Percentiles rank a stretch among this genome's conserved stretches.
Evolutionary conservation across 306 rosid species (phyloP).

Genomic region (Albizia julibrissin): DNA sequence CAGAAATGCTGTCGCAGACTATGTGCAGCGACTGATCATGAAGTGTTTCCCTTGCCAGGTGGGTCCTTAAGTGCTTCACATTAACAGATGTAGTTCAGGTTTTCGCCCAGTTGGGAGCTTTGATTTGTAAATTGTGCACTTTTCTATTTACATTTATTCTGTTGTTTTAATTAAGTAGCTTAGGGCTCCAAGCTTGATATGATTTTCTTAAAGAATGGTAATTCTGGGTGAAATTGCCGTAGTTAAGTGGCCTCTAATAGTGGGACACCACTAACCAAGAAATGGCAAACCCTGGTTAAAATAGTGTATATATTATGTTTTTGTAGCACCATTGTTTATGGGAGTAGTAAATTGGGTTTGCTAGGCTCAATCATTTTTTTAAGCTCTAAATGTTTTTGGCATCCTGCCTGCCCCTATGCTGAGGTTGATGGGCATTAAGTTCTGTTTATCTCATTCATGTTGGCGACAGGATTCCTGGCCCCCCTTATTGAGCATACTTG

Average conservation of each 20-base stretch:
- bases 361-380: slow-evolving; percentile 17
- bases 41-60: slow-evolving; percentile 97
- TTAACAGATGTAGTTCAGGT: background rate
- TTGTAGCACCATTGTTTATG: slow-evolving; percentile 11
- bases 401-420: slow-evolving; percentile 5
- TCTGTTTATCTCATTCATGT: slow-evolving; percentile 22
- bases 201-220: background rate
- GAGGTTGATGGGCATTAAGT: background rate
- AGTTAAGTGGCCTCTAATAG: background rate
- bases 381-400: background rate
- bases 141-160: background rate
- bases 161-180: slow-evolving; percentile 4
- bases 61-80: slow-evolving; percentile 29
- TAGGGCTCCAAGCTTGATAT: slow-evolving; percentile 8
- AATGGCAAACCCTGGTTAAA: slow-evolving; percentile 17
- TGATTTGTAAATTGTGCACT: slow-evolving; percentile 23
- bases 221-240: background rate
- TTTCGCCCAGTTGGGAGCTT: slow-evolving; percentile 1
- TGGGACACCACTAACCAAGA: background rate
- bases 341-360: background rate
- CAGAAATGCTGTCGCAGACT: slow-evolving; percentile 78
- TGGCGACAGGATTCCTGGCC: background rate
- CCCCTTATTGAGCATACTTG: slow-evolving; percentile 10
- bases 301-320: slow-evolving; percentile 7
- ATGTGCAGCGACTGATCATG: slow-evolving; percentile 74